A percentile compares a stretch with the other conserved stretches of the same genome.
Evolutionary conservation across 306 rosid genomes (phyloP).

Genomic region (Trifolium fragiferum): DNA sequence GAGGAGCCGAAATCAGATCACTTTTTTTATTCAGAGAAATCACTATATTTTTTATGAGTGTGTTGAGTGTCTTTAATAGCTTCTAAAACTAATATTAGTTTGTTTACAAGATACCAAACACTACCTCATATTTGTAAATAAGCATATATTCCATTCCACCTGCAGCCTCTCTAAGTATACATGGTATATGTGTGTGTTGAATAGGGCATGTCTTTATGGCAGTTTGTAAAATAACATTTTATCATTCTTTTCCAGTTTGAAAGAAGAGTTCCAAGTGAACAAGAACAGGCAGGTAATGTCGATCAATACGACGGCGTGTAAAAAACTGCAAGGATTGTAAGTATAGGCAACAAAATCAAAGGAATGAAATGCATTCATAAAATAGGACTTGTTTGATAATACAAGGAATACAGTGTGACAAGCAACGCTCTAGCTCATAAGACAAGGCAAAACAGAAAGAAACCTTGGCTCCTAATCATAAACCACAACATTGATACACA

Average conservation of each 20-base stretch:
- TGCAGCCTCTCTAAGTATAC: too few relatives aligned
- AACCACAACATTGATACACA: constrained; percentile 70
- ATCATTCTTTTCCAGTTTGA: neutral
- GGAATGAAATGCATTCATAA: constrained; percentile 44
- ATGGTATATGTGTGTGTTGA: too few relatives aligned
- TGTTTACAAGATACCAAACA: too few relatives aligned
- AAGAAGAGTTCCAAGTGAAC: neutral
- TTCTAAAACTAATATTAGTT: too few relatives aligned
- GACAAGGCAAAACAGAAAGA: constrained; percentile 56
- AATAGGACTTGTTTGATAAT: constrained; percentile 40
- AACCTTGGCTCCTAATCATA: constrained; percentile 53
- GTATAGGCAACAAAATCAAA: constrained; percentile 31
- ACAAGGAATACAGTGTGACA: constrained; percentile 43
- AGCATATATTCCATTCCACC: too few relatives aligned
- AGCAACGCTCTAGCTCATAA: constrained; percentile 47
- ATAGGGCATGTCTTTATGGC: too few relatives aligned
- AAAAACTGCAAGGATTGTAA: constrained; percentile 16
- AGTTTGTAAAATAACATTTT: too few relatives aligned
- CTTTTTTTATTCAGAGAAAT: too few relatives aligned
- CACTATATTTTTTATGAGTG: too few relatives aligned
- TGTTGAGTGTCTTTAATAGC: too few relatives aligned
- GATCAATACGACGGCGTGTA: neutral
- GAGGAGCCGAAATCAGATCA: too few relatives aligned
- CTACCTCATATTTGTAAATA: too few relatives aligned
- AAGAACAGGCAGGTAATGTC: constrained; percentile 8